Conservation (phyloP, 2,329 filamentous ascomycete species). For the Pyricularia grisea region DNA sequence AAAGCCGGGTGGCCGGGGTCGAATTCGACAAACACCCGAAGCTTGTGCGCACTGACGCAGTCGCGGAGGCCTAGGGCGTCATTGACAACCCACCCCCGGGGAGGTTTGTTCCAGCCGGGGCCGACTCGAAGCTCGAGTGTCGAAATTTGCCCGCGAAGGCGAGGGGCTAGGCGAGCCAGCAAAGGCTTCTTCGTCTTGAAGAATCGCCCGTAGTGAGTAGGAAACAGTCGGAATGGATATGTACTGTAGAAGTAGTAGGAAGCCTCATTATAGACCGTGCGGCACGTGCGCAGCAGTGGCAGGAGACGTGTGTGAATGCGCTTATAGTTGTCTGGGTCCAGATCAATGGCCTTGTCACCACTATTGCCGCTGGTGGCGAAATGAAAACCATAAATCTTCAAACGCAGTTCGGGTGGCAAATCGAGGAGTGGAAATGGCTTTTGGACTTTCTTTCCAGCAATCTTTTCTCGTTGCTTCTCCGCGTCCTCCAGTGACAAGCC, state of each 20-base stretch:
- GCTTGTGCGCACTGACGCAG: constrained; percentile 45
- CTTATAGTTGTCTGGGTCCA: constrained; percentile 57
- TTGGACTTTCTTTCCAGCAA: constrained; percentile 9
- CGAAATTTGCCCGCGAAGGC: constrained; percentile 50
- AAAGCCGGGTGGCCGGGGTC: constrained; percentile 62
- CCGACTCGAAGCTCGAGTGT: constrained; percentile 63
- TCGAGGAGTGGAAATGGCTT: constrained; percentile 55
- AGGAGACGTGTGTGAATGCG: constrained; percentile 46
- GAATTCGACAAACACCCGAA: constrained; percentile 62
- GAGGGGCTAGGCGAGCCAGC: constrained; percentile 52
- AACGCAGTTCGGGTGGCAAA: constrained; percentile 59
- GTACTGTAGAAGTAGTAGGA: constrained; percentile 56
- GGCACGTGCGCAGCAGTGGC: constrained; percentile 50
- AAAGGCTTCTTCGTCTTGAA: constrained; percentile 68
- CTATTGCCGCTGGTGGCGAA: constrained; percentile 41
- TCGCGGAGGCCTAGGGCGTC: constrained; percentile 53
- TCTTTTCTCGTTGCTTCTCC: constrained; percentile 8
- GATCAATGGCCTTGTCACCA: constrained; percentile 43
- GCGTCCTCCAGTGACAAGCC: constrained; percentile 31
- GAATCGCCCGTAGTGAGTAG: constrained; percentile 51
- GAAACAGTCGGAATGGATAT: constrained; percentile 57
- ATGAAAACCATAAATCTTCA: constrained; percentile 57
- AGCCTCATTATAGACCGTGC: constrained; percentile 52
- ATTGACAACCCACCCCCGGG: constrained; percentile 61
- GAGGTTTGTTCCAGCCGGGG: constrained; percentile 63